A percentile compares a stretch with the other conserved stretches of the same genome.
Evolutionary conservation across 306 rosid genomes (phyloP).

Genomic region (Vicia villosa): DNA sequence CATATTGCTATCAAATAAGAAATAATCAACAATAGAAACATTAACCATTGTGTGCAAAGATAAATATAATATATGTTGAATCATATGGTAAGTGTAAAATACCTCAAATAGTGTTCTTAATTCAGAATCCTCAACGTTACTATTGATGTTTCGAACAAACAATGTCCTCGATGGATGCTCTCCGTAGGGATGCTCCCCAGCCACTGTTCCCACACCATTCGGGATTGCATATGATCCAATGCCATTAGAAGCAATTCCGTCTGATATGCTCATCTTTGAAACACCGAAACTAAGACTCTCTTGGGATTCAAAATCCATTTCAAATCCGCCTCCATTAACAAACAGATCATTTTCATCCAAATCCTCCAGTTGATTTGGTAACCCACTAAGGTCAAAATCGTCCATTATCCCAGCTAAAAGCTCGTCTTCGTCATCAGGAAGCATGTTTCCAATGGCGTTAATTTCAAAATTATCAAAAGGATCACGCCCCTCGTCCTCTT

Average conservation of each 20-base stretch:
- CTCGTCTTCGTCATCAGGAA: conserved; percentile 87
- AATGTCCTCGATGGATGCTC: conserved; percentile 97
- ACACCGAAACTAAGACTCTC: conserved; percentile 60
- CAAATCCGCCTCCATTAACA: conserved; percentile 90
- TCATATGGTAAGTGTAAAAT: conserved; percentile 15
- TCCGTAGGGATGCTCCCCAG: conserved; percentile 95
- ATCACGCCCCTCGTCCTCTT: conserved; percentile 50
- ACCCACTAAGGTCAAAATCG: conserved; percentile 82
- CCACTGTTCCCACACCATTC: conserved; percentile 82
- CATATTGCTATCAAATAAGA: conserved; percentile 69
- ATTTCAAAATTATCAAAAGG: conserved; percentile 59
- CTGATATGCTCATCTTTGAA: conserved; percentile 64
- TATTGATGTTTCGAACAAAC: conserved; percentile 89
- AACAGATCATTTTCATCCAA: conserved; percentile 83
- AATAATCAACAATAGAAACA: conserved; percentile 31
- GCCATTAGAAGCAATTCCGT: conserved; percentile 59
- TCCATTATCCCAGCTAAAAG: conserved; percentile 84
- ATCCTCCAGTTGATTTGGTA: conserved; percentile 90
- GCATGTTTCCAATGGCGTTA: conserved; percentile 58
- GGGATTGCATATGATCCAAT: conserved; percentile 61
- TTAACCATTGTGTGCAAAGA: conserved; percentile 3
- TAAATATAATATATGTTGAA: conserved; percentile 21
- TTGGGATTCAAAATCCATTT: conserved; percentile 78
- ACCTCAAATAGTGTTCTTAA: conserved; percentile 84
- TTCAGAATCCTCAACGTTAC: conserved; percentile 86